Evolutionary conservation across 805 yeast species (phyloP).

Genomic region (Ogataea kodamae): DNA sequence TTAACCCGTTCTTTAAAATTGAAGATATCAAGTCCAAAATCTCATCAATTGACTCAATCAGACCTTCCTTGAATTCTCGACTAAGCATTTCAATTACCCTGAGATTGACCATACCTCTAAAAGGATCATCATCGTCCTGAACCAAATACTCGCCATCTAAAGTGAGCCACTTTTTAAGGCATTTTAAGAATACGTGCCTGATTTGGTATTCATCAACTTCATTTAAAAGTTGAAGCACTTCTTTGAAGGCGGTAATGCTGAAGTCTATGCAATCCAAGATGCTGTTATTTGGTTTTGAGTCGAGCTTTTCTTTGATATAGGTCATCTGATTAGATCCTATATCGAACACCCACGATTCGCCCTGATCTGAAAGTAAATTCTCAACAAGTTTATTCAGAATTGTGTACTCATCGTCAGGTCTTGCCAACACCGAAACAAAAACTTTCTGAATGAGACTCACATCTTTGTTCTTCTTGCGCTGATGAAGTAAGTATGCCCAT

Average conservation of each 20-base stretch:
- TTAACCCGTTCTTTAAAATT: constrained; percentile 30
- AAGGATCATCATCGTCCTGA: constrained; percentile 43
- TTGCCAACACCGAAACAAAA: constrained; percentile 32
- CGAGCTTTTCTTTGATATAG: constrained; percentile 23
- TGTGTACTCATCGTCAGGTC: constrained; percentile 15
- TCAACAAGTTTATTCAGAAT: constrained; percentile 16
- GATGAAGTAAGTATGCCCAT: constrained; percentile 46
- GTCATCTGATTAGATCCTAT: constrained; percentile 39
- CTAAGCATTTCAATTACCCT: constrained; percentile 62
- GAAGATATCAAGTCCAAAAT: constrained; percentile 48
- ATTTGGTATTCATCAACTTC: constrained; percentile 47
- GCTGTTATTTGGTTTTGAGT: constrained; percentile 18
- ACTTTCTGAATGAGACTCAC: constrained; percentile 36
- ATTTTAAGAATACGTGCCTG: constrained; percentile 43
- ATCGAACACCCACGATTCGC: constrained; percentile 39
- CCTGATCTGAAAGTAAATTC: constrained; percentile 27
- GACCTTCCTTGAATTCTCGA: constrained; percentile 51
- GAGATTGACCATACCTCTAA: constrained; percentile 53
- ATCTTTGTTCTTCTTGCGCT: constrained; percentile 31
- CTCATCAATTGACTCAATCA: constrained; percentile 55
- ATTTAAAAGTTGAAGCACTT: constrained; percentile 31
- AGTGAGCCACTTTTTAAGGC: constrained; percentile 61
- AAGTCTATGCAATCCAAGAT: constrained; percentile 40
- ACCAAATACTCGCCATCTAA: constrained; percentile 14
- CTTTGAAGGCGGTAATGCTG: constrained; percentile 36